Base-by-base conservation (phyloP, 306 rosid species). In the Dalbergia cochinchinensis region DNA sequence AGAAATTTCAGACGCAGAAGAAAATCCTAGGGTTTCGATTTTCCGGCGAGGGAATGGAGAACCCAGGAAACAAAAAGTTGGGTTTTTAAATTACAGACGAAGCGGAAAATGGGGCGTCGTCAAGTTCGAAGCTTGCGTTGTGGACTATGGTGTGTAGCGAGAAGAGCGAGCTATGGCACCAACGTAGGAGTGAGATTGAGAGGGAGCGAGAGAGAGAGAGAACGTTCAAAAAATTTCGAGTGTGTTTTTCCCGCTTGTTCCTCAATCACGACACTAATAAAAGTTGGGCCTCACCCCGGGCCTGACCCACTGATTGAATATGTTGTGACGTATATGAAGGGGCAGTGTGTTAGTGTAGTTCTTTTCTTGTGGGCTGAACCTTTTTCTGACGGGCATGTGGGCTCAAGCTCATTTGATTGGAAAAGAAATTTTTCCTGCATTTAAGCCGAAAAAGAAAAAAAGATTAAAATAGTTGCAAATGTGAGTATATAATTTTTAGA, bases 181-280 rank as follows among this genome's bases (percentile, higher is more conserved):
- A 7, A 7, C 5, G 34, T 14, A n/a, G 37, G 67, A 39, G 57
- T 5, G 35, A 13, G 58, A 54, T 66, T 39, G 34, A 53, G n/a
- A n/a, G n/a, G n/a, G n/a, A n/a, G n/a, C n/a, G 47, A 10, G 41
- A 15, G 57, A 63, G 55, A 35, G 7, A 54, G 45, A 15, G 58
- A 35, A 39, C 0, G 55, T 76, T 86, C 83, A 82, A 88, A 85
- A 65, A 5, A 11, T 71, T 86, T 66, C 51, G 58, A 75, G 48
- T 61, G 16, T 77, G 37, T 51, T 78, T 88, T 84, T 91, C 97
- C 92, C 94, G 94, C 96, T 83, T 41, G 26, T 18, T 77, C 63
- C 51, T 61, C 22, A 55, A 19, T 63, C 75, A 8, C 6, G 44
- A 33, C 51, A 42, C 18, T 5, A 35, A 54, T 22, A n/a, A 16